Conservation (phyloP, 1,284 basidiomycete genomes). For the Pseudozyma hubeiensis region DNA sequence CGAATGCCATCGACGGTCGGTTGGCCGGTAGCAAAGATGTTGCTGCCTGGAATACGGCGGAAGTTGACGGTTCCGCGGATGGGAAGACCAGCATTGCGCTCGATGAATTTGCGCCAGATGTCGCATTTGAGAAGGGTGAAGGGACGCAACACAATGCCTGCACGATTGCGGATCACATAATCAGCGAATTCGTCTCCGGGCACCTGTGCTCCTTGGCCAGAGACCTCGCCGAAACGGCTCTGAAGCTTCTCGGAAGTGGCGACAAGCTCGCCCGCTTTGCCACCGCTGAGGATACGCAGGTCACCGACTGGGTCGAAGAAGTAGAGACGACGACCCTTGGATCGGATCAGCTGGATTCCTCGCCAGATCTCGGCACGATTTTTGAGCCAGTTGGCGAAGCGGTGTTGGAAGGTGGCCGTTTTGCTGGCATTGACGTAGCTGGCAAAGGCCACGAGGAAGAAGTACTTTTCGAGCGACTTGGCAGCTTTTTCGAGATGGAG, state of each 20-base stretch:
- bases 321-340: constrained; percentile 61
- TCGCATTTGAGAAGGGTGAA: constrained; percentile 66
- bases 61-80: constrained; percentile 95
- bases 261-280: constrained; percentile 51
- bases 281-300: constrained; percentile 54
- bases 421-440: constrained; percentile 83
- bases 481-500: constrained; percentile 59
- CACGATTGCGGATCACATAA: constrained; percentile 66
- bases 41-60: constrained; percentile 83
- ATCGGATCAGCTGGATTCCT: constrained; percentile 44
- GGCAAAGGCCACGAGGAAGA: constrained; percentile 94
- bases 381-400: constrained; percentile 88
- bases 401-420: constrained; percentile 76
- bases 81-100: constrained; percentile 45
- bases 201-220: constrained; percentile 50
- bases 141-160: constrained; percentile 65
- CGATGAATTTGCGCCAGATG: constrained; percentile 65
- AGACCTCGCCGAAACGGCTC: constrained; percentile 46
- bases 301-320: constrained; percentile 68
- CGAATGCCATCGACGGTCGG: constrained; percentile 91
- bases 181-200: constrained; percentile 68
- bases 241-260: constrained; percentile 48
- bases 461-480: constrained; percentile 74
- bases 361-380: constrained; percentile 92
- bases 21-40: constrained; percentile 78